A percentile compares a stretch with the other conserved stretches of the same genome.
These are phyloP conservation scores for Allium sativum DNA, from an alignment of 106 monocot species.

Conservation along the genomic window DNA sequence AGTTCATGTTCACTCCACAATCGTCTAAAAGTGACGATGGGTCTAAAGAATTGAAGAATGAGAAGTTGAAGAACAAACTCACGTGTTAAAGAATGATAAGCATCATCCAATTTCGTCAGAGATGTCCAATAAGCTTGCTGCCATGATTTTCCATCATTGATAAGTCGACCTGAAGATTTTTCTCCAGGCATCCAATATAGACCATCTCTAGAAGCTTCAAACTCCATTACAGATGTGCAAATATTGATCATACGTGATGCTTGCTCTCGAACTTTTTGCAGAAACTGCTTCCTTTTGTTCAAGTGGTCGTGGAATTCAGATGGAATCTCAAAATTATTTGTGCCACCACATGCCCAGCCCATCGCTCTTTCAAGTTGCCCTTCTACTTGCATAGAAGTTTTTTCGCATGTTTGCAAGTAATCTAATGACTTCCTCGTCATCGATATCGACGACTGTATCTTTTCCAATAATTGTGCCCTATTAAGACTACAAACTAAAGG, in stretches of 20 bases:
- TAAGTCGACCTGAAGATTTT: conserved; percentile 22
- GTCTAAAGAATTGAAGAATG: background rate
- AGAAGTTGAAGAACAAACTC: conserved; percentile 14
- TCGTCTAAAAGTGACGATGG: too few relatives aligned
- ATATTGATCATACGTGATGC: conserved; percentile 50
- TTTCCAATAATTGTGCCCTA: conserved; percentile 60
- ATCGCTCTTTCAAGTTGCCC: conserved; percentile 97
- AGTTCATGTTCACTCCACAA: too few relatives aligned
- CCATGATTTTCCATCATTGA: conserved; percentile 54
- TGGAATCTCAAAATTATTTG: conserved; percentile 55
- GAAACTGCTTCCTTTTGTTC: conserved; percentile 48
- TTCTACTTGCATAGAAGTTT: conserved; percentile 55
- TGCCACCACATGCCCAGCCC: conserved; percentile 92
- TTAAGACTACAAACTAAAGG: conserved; percentile 44
- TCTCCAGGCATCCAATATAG: conserved; percentile 41
- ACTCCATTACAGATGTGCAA: conserved; percentile 74
- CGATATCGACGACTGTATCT: conserved; percentile 64
- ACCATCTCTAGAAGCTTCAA: conserved; percentile 95
- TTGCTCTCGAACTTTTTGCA: conserved; percentile 52
- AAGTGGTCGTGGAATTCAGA: conserved; percentile 92
- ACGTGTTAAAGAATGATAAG: conserved; percentile 84
- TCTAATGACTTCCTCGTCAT: conserved; percentile 50
- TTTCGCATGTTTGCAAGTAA: conserved; percentile 64
- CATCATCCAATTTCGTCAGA: conserved; percentile 56
- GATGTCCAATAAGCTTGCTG: conserved; percentile 60